Conservation (phyloP, 169 alveolate species). For the Prorocentrum cordatum region DNA sequence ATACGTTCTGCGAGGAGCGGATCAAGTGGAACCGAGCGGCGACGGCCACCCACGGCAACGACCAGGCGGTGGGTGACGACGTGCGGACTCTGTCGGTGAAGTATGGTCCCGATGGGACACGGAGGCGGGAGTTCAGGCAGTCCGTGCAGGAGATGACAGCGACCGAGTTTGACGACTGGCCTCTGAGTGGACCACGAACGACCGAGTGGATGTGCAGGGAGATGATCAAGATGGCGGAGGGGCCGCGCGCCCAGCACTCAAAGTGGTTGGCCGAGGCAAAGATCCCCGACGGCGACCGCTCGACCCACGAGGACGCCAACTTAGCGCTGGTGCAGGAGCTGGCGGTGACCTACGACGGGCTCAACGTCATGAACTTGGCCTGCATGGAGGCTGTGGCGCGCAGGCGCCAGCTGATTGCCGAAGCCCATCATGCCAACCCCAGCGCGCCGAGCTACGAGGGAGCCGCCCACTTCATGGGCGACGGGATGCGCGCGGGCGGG, state of each 20-base stretch:
- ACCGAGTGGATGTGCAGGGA: neutral
- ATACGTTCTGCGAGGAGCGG: neutral
- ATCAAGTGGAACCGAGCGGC: neutral
- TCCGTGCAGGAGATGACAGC: neutral
- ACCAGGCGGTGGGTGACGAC: neutral
- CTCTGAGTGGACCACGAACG: neutral
- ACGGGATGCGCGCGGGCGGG: neutral
- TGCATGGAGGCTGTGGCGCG: neutral
- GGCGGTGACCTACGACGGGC: neutral
- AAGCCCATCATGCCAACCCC: neutral
- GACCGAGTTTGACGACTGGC: neutral
- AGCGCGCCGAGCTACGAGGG: neutral
- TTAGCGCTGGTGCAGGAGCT: neutral
- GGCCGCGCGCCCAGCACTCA: neutral
- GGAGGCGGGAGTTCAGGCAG: neutral
- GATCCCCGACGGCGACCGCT: constrained; percentile 21
- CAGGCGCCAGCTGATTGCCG: constrained; percentile 4
- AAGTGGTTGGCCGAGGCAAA: neutral
- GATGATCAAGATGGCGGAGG: neutral
- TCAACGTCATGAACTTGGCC: neutral
- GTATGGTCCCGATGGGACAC: neutral
- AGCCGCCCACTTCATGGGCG: neutral
- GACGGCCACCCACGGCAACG: neutral
- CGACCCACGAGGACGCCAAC: neutral
- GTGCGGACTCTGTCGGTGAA: neutral